Evolutionary conservation across 2,329 filamentous ascomycete genomes (phyloP).

Genomic region (Cladosporium austrohemisphaericum): DNA sequence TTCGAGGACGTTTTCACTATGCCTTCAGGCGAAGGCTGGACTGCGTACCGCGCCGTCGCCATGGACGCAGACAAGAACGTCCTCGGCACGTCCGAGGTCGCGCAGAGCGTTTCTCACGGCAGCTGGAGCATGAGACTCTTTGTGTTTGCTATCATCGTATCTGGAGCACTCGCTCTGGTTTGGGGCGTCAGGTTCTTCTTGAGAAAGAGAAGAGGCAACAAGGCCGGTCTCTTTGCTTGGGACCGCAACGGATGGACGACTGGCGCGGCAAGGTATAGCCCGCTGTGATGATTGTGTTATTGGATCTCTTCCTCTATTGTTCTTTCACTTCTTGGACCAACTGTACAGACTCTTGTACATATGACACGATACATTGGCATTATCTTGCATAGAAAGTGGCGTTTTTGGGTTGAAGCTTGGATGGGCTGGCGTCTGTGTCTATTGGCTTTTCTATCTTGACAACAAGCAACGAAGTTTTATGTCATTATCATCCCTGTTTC

Average conservation of each 20-base stretch:
- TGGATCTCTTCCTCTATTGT: neutral
- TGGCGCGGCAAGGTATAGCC: slow-evolving; percentile 4
- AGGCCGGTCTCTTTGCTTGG: slow-evolving; percentile 11
- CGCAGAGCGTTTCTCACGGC: neutral
- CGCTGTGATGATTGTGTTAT: neutral
- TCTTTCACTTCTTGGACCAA: neutral
- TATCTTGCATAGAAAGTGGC: too few species aligned
- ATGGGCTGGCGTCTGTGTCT: too few species aligned
- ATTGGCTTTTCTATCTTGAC: too few species aligned
- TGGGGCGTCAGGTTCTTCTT: neutral
- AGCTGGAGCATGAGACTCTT: slow-evolving; percentile 11
- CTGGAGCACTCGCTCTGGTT: neutral
- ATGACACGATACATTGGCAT: too few species aligned
- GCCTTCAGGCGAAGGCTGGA: slow-evolving; percentile 1
- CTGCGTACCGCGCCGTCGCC: slow-evolving; percentile 23
- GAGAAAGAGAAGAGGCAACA: slow-evolving; percentile 8
- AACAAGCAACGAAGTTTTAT: too few species aligned
- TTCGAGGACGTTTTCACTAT: slow-evolving; percentile 23
- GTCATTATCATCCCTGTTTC: too few species aligned
- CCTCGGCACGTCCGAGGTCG: slow-evolving; percentile 7
- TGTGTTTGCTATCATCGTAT: slow-evolving; percentile 7
- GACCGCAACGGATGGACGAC: neutral
- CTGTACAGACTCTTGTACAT: too few species aligned
- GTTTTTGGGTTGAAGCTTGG: too few species aligned
- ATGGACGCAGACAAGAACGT: slow-evolving; percentile 22